Evolutionary conservation across 352 stramenopile genomes (phyloP).

Genomic region (Saprolegnia diclina): DNA sequence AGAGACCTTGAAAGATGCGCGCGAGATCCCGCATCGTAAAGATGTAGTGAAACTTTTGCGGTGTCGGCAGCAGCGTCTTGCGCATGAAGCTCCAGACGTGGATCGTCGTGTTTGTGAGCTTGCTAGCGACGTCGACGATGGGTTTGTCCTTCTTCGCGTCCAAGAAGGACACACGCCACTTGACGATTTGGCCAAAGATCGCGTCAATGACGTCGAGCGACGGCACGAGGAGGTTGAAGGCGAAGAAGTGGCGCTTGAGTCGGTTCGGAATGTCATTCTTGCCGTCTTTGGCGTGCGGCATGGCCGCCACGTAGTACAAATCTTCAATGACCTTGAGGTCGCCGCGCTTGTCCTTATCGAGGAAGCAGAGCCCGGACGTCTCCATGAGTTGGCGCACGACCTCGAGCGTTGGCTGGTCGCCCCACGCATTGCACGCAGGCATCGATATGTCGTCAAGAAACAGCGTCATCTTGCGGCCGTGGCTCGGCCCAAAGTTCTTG

Average conservation of each 20-base stretch:
- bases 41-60: constrained; percentile 79
- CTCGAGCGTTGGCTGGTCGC: constrained; percentile 71
- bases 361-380: constrained; percentile 60
- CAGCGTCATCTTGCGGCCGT: constrained; percentile 66
- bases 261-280: constrained; percentile 86
- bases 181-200: constrained; percentile 83
- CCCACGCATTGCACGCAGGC: constrained; percentile 63
- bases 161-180: constrained; percentile 41
- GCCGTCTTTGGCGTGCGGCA: constrained; percentile 49
- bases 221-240: constrained; percentile 76
- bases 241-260: constrained; percentile 87
- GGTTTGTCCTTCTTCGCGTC: constrained; percentile 31
- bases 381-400: constrained; percentile 67
- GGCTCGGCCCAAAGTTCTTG: constrained; percentile 68
- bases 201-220: constrained; percentile 68
- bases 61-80: constrained; percentile 59
- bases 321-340: constrained; percentile 75
- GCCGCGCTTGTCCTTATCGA: constrained; percentile 78
- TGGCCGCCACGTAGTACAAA: constrained; percentile 56
- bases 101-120: constrained; percentile 46
- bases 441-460: constrained; percentile 77
- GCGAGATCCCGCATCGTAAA: constrained; percentile 74
- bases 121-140: constrained; percentile 42
- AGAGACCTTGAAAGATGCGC: constrained; percentile 72
- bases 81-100: constrained; percentile 66